Evolutionary conservation across 768 basidiomycete genomes (phyloP).

Genomic region (Termitomyces sp.): DNA sequence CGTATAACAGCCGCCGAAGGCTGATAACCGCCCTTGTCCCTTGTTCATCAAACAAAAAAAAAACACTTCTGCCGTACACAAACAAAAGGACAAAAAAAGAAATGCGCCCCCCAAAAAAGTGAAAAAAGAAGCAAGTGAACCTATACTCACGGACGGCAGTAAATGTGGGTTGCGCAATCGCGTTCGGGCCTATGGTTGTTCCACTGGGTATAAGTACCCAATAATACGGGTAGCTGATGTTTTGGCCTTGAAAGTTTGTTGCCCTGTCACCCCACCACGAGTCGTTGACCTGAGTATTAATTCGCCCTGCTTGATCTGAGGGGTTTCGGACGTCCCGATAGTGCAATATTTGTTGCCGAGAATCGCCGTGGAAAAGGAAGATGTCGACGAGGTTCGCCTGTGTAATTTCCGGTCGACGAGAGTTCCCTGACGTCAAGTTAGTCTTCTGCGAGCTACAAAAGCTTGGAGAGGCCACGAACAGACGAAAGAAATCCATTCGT

Average conservation of each 20-base stretch:
- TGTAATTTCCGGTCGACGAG: constrained; percentile 60
- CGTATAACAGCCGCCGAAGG: background rate
- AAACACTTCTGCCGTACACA: background rate
- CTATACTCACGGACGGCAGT: constrained; percentile 72
- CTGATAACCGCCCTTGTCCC: background rate
- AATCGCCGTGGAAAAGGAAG: constrained; percentile 76
- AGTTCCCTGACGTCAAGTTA: constrained; percentile 61
- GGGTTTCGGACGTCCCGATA: constrained; percentile 43
- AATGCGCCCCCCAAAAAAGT: background rate
- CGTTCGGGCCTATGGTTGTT: constrained; percentile 53
- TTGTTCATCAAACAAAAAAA: background rate
- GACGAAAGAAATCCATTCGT: constrained; percentile 73
- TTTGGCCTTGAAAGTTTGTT: constrained; percentile 43
- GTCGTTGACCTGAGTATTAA: constrained; percentile 64
- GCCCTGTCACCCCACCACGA: constrained; percentile 68
- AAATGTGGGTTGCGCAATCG: constrained; percentile 71
- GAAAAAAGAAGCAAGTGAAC: background rate
- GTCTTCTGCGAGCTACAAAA: constrained; percentile 10
- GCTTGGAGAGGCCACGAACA: constrained; percentile 52
- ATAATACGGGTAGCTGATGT: constrained; percentile 68
- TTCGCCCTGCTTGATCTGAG: constrained; percentile 51
- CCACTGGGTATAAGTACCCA: constrained; percentile 73
- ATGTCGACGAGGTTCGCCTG: constrained; percentile 68
- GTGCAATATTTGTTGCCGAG: constrained; percentile 46
- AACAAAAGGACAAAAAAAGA: background rate